Percentiles rank a stretch among this genome's conserved stretches.
Evolutionary conservation across 164 flowering plant species (phyloP).

Genomic region (Nymphaea thermarum): DNA sequence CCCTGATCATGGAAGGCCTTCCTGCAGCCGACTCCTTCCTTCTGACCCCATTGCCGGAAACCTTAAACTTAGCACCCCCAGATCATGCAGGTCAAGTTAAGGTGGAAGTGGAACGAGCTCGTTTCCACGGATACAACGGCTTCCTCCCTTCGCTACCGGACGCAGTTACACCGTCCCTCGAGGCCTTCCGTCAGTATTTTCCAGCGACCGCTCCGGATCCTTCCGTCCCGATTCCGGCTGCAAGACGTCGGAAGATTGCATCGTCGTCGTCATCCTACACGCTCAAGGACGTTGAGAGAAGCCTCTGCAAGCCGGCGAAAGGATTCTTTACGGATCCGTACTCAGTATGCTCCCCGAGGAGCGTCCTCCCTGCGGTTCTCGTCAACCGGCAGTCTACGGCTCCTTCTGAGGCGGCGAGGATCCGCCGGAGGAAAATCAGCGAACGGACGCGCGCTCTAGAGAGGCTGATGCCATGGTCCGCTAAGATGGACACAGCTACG

Average conservation of each 20-base stretch:
- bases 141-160: background rate
- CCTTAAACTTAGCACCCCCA: no score
- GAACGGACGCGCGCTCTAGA: slow-evolving; percentile 34
- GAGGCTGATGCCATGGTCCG: slow-evolving; percentile 55
- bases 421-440: slow-evolving; percentile 27
- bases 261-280: background rate
- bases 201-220: background rate
- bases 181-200: background rate
- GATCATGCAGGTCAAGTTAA: background rate
- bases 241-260: background rate
- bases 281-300: background rate
- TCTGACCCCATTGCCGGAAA: background rate
- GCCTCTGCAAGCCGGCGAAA: background rate
- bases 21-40: background rate
- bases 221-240: background rate
- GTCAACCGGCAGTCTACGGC: background rate
- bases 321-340: background rate
- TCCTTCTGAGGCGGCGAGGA: slow-evolving; percentile 11
- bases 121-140: background rate
- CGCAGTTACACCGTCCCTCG: background rate
- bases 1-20: background rate
- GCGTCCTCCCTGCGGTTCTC: background rate
- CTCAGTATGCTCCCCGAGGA: background rate
- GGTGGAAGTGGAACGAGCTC: background rate
- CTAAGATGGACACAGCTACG: slow-evolving; percentile 51